Evolutionary conservation across 169 alveolate genomes (phyloP).

Genomic region (Gregarina niphandrodes): DNA sequence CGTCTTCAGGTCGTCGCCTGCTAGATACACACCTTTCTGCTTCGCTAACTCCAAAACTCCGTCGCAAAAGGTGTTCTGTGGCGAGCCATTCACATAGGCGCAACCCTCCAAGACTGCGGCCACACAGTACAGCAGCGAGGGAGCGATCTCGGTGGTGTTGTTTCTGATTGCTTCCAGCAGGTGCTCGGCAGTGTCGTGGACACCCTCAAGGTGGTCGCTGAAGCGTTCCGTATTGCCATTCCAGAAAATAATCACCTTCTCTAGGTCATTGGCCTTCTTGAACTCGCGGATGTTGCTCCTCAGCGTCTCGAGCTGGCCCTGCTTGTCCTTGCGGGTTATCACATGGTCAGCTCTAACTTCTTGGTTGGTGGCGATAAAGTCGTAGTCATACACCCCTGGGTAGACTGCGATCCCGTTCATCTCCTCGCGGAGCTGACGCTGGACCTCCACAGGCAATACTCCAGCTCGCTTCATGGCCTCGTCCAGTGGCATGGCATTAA

Average conservation of each 20-base stretch:
- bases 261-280: constrained; percentile 37
- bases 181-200: constrained; percentile 43
- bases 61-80: constrained; percentile 58
- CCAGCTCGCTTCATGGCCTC: constrained; percentile 51
- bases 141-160: constrained; percentile 41
- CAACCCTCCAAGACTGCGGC: constrained; percentile 53
- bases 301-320: constrained; percentile 39
- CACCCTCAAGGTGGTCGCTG: constrained; percentile 34
- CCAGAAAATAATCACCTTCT: constrained; percentile 58
- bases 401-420: constrained; percentile 38
- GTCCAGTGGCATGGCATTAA: constrained; percentile 39
- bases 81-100: constrained; percentile 62
- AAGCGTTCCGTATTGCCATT: constrained; percentile 65
- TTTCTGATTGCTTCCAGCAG: constrained; percentile 34
- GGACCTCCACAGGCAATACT: constrained; percentile 49
- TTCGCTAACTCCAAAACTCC: constrained; percentile 50
- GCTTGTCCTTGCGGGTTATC: constrained; percentile 34
- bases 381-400: constrained; percentile 45
- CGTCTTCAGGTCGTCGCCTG: constrained; percentile 65
- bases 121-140: constrained; percentile 50
- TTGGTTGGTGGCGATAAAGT: constrained; percentile 57
- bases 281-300: constrained; percentile 45
- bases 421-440: constrained; percentile 32
- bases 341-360: constrained; percentile 54
- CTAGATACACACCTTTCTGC: constrained; percentile 40